Evolutionary conservation across 2,329 filamentous ascomycete species (phyloP), one percentile per base, ranked within the genome.

Genomic region (Phoma sp.): DNA sequence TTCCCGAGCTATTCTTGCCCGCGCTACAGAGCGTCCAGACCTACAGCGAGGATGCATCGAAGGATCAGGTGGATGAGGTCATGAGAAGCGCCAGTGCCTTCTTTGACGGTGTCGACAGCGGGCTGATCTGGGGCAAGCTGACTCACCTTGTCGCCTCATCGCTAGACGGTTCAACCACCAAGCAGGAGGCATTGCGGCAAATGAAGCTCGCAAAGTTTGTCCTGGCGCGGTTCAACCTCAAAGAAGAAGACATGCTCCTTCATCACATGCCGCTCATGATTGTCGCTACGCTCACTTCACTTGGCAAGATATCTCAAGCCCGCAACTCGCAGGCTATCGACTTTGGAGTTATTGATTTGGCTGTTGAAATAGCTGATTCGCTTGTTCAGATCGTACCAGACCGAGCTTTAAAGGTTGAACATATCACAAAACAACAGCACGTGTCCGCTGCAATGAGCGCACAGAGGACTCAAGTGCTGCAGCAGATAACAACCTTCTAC

Each of bases 31-130:
- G 89, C 65, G 88, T 96, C 33, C 87, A 88, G 62, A 79, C 82
- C 40, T 98, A 92, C 77, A 88, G 92, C 74, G 78, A 80, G 24
- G 80, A 80, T 46, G 85, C 89, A 10, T 76, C 83, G n/a, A 89
- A 88, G 67, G 77, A 84, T 6, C 87, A 94, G 54, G 92, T 95
- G 58, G 83, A 86, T 13, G 95, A 99, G 74, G 92, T 98, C 2
- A 83, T 98, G 63, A 87, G 91, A 63, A 98, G 94, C 71, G 95
- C 94, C 5, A 96, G 90, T 70, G 89, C 95, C 36, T 99, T 99
- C 77, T 99, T 99, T 64, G 95, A 99, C 71, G 94, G 94, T 5
- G 94, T 98, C 35, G 95, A 99, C 76, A 96, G 93, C 67, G 89
- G 90, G 7, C 81, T 98, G 19, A 96, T 99, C 41, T 99, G 96